Conservation (phyloP, 371 early-diverging fungal genomes). For the Blastocladiella emersonii region DNA sequence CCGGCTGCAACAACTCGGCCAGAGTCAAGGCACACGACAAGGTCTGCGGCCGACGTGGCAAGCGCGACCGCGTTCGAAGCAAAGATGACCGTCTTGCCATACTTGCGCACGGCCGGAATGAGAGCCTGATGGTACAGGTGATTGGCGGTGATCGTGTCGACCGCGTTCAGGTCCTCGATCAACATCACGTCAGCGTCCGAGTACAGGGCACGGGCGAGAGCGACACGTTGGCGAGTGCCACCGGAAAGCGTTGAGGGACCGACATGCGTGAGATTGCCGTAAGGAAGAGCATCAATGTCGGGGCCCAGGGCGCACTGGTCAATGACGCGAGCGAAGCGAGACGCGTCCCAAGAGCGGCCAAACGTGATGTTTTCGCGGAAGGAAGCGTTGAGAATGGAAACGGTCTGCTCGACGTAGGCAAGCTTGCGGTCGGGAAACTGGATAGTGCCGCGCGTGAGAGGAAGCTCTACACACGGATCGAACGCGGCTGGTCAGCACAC, state of each 20-base stretch:
- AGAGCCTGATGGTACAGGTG: constrained; percentile 40
- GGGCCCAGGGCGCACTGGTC: constrained; percentile 47
- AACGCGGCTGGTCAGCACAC: no score
- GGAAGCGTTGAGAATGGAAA: constrained; percentile 75
- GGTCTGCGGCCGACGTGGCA: constrained; percentile 49
- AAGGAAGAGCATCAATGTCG: constrained; percentile 61
- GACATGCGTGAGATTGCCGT: constrained; percentile 51
- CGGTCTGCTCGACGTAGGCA: constrained; percentile 13
- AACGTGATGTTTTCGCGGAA: constrained; percentile 70
- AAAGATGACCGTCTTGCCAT: constrained; percentile 46
- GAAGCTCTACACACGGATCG: no score
- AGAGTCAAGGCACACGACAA: constrained; percentile 41
- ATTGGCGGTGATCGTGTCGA: constrained; percentile 75
- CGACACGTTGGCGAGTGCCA: background rate
- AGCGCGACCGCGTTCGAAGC: constrained; percentile 58
- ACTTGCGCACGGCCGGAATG: constrained; percentile 41
- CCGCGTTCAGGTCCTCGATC: constrained; percentile 50
- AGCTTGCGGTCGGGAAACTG: background rate
- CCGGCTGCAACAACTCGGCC: background rate
- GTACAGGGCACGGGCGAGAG: constrained; percentile 20
- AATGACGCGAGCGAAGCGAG: constrained; percentile 39
- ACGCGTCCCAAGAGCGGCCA: constrained; percentile 48
- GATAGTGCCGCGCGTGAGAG: constrained; percentile 9
- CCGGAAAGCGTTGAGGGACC: background rate
- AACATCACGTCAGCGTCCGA: constrained; percentile 12